phyloP scores from a whole-genome alignment of 164 flowering plant species.

The Tetracentron sinense region DNA sequence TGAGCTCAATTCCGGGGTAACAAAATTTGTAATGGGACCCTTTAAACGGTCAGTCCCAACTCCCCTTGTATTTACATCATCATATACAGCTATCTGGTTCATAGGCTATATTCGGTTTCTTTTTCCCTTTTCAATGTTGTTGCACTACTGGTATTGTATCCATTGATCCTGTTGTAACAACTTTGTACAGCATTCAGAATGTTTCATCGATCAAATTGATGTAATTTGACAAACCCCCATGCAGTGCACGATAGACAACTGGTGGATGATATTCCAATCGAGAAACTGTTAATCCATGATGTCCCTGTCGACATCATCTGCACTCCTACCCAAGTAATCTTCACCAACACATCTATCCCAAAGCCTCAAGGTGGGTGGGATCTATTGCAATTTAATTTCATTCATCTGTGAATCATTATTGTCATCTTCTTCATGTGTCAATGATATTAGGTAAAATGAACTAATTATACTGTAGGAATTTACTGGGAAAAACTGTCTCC shows the following conservation, averaged over 20 bases:
- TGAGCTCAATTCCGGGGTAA: too few relatives aligned
- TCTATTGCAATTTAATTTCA: background rate
- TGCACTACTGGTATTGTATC: background rate
- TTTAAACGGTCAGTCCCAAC: background rate
- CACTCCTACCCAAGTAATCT: constrained; percentile 80
- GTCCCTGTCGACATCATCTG: constrained; percentile 90
- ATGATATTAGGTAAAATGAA: background rate
- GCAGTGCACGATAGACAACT: constrained; percentile 82
- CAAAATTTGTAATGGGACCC: background rate
- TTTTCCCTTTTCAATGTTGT: too few relatives aligned
- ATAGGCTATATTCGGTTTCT: too few relatives aligned
- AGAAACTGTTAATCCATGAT: constrained; percentile 78
- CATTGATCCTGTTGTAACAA: background rate
- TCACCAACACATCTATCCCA: constrained; percentile 67
- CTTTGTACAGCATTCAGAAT: background rate
- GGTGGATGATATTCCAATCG: constrained; percentile 78
- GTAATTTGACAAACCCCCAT: constrained; percentile 1
- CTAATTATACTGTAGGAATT: constrained; percentile 45
- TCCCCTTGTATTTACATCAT: background rate
- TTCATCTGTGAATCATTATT: background rate
- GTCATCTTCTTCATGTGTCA: background rate
- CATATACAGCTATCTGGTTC: too few relatives aligned
- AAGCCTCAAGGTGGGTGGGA: constrained; percentile 70
- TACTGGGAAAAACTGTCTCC: constrained; percentile 91
- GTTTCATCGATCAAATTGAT: background rate